Conservation (phyloP, 2,329 filamentous ascomycete genomes). For the Coniella vitis region DNA sequence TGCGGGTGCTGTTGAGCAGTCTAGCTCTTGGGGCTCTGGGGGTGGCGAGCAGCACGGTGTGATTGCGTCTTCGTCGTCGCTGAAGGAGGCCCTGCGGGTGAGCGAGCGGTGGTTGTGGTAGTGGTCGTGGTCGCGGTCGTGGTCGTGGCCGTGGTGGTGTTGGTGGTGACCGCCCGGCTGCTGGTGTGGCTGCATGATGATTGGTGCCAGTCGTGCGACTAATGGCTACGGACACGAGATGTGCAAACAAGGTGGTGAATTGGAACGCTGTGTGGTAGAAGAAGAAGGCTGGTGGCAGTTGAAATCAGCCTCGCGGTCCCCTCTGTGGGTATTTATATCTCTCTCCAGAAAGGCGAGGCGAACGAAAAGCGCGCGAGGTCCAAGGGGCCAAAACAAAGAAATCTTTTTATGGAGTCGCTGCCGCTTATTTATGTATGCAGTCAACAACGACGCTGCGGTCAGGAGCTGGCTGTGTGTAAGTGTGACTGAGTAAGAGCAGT, state of each 20-base stretch:
- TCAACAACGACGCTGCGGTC: slow-evolving; percentile 4
- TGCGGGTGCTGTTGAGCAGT: not conserved
- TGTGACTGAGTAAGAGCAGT: too few species aligned
- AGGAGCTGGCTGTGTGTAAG: not conserved
- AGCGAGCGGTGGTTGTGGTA: slow-evolving; percentile 4
- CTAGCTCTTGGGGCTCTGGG: slow-evolving; percentile 7
- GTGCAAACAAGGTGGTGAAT: not conserved
- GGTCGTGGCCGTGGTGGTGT: not conserved
- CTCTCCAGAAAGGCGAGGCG: slow-evolving; percentile 1
- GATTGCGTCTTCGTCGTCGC: slow-evolving; percentile 19
- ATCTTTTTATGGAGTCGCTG: slow-evolving; percentile 15
- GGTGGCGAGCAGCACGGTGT: slow-evolving; percentile 15
- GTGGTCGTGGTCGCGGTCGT: slow-evolving; percentile 1
- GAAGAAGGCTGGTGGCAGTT: not conserved
- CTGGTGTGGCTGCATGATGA: slow-evolving; percentile 1
- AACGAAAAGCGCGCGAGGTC: not conserved
- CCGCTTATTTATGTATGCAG: slow-evolving; percentile 11
- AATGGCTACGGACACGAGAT: too few species aligned
- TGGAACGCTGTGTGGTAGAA: not conserved
- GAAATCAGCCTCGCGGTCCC: not conserved
- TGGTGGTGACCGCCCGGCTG: not conserved
- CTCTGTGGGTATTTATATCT: slow-evolving; percentile 1
- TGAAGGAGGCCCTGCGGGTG: slow-evolving; percentile 16
- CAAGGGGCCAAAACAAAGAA: slow-evolving; percentile 3
- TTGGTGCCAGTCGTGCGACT: not conserved